A percentile compares a stretch with the other conserved stretches of the same genome.
These are phyloP conservation scores for Mycena chlorophos DNA, from an alignment of 768 basidiomycete genomes.

Conservation along the genomic window DNA sequence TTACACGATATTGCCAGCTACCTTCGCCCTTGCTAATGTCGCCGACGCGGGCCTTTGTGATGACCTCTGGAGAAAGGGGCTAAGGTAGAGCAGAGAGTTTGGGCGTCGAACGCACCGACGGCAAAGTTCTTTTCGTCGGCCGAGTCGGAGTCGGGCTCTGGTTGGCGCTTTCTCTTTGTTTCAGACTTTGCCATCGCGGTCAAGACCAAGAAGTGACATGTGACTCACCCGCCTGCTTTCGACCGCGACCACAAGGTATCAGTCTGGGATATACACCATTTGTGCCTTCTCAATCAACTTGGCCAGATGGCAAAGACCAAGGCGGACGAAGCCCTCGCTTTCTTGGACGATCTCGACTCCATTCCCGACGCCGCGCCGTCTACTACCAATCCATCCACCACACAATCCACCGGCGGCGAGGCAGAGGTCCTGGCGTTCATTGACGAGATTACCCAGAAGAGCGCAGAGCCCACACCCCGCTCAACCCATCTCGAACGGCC, in stretches of 20 bases:
- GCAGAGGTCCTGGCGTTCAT: constrained; percentile 90
- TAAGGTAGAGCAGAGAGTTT: neutral
- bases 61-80: neutral
- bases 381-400: neutral
- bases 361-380: constrained; percentile 38
- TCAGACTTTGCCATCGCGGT: constrained; percentile 17
- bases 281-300: constrained; percentile 34
- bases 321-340: constrained; percentile 84
- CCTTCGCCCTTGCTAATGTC: neutral
- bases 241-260: neutral
- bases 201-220: no score
- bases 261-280: no score
- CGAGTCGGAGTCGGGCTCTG: neutral
- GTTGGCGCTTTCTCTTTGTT: neutral
- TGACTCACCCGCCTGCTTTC: neutral
- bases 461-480: constrained; percentile 70
- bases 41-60: neutral
- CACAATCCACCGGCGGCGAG: constrained; percentile 35
- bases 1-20: neutral
- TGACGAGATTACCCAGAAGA: constrained; percentile 93
- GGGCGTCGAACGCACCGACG: neutral
- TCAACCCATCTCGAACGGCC: constrained; percentile 56
- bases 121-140: neutral
- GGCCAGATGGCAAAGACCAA: constrained; percentile 65
- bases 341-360: constrained; percentile 93